phyloP scores from a whole-genome alignment of 495 filamentous ascomycete species.

The Penicillium argentinense region DNA sequence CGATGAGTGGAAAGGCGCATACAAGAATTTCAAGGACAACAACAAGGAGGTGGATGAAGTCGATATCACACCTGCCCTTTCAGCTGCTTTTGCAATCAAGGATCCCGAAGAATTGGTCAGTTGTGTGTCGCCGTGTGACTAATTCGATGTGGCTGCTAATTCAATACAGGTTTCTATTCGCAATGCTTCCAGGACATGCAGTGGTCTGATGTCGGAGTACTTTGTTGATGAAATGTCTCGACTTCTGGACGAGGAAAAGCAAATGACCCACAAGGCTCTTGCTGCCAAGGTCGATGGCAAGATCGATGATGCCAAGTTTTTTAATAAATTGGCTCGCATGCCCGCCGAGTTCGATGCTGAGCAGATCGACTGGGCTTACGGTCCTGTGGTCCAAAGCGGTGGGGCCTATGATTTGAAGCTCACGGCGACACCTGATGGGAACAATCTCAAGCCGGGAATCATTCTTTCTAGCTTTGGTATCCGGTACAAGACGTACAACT shows the following conservation, averaged over 20 bases:
- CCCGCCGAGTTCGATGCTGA: conserved; percentile 83
- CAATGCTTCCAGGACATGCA: conserved; percentile 87
- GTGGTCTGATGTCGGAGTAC: conserved; percentile 87
- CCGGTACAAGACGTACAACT: conserved; percentile 92
- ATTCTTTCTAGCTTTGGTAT: conserved; percentile 90
- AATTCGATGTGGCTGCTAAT: background rate
- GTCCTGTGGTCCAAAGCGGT: conserved; percentile 92
- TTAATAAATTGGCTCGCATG: conserved; percentile 78
- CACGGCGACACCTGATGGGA: conserved; percentile 69
- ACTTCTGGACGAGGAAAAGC: conserved; percentile 91
- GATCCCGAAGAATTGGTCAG: conserved; percentile 86
- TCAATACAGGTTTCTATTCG: conserved; percentile 72
- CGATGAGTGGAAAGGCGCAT: conserved; percentile 91
- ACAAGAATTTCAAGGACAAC: conserved; percentile 66
- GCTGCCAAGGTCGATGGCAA: conserved; percentile 83
- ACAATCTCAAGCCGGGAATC: conserved; percentile 86
- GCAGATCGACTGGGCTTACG: conserved; percentile 91
- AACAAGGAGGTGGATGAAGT: conserved; percentile 86
- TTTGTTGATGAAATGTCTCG: conserved; percentile 98
- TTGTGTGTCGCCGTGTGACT: background rate
- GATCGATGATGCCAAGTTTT: conserved; percentile 90
- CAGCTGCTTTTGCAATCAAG: conserved; percentile 86
- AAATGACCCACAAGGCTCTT: conserved; percentile 84
- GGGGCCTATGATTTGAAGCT: conserved; percentile 90
- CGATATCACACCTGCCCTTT: conserved; percentile 80